A percentile compares a stretch with the other conserved stretches of the same genome.
Evolutionary conservation across 164 flowering plant genomes (phyloP).

Genomic region (Magnolia changhungtana): DNA sequence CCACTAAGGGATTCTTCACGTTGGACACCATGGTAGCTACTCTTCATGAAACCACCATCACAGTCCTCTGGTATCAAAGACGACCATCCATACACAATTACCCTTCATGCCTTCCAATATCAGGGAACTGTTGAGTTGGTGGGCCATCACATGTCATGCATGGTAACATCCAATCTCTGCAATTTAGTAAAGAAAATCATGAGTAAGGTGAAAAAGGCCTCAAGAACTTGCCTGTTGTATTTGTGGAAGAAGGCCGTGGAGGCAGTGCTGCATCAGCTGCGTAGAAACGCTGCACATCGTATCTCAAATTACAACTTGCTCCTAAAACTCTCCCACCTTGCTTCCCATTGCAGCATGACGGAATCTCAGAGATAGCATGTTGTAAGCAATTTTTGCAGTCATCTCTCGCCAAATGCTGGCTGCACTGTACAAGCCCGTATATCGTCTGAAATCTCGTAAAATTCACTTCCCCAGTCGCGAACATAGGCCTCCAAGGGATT

Average conservation of each 20-base stretch:
- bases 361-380: background rate
- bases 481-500: background rate
- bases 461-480: background rate
- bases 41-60: background rate
- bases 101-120: too few species aligned
- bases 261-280: background rate
- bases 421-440: conserved; percentile 38
- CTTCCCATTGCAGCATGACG: conserved; percentile 11
- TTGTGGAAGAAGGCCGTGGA: background rate
- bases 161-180: too few species aligned
- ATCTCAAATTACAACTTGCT: conserved; percentile 29
- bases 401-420: conserved; percentile 20
- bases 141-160: background rate
- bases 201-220: background rate
- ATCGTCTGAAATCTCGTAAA: conserved; percentile 14
- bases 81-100: too few species aligned
- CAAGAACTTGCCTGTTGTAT: background rate
- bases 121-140: background rate
- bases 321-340: conserved; percentile 22
- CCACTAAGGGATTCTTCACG: too few species aligned
- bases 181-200: background rate
- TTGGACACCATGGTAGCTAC: too few species aligned
- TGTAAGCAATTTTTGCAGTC: conserved; percentile 27
- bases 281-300: conserved; percentile 22
- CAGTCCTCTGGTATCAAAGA: background rate